Evolutionary conservation across 306 rosid species (phyloP), one percentile per base, ranked within the genome.

Genomic region (Dryas drummondii): DNA sequence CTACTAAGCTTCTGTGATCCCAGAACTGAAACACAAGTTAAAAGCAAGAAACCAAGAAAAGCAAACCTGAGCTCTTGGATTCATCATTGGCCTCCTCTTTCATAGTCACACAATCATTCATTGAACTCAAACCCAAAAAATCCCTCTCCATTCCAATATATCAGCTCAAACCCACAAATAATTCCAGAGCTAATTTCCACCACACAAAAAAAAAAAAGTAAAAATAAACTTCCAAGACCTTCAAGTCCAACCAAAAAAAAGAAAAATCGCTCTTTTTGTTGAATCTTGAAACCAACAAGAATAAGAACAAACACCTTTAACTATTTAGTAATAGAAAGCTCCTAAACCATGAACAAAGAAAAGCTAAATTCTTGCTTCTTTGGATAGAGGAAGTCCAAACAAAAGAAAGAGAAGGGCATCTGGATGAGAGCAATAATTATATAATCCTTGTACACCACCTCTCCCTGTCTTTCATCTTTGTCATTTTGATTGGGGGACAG

Each of bases 81-180:
- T 70, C 81, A 71, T 77, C 77, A 12, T 45, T 9, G 69, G 80
- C 73, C 53, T 84, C 88, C 12, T 85, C 93, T 51, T 81, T 87
- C 11, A 65, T 49, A 19, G 54, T 22, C 50, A 72, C 44, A 47
- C 81, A 71, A 51, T 65, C 80, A 83, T 55, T 80, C 77, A 79
- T 85, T 46, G 84, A 80, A 60, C 75, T 82, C 81, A 91, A 84
- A 64, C 96, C 87, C 81, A 94, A 65, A 56, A 89, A 91, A 82
- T 88, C 92, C 6, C 89, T 82, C 87, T 93, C 97, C 98, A 93
- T 85, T 8, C 45, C 4, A 42, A 77, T 40, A 26, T 7, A 19
- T 37, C 4, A 45, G 19, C 71, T 47, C 22, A 44, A 56, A n/a
- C 50, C 14, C 49, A 50, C 58, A 19, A 72, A 64, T 8, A 56